phyloP scores from a whole-genome alignment of 1,139 yeast genomes.

The Saccharomyces hybrid region DNA sequence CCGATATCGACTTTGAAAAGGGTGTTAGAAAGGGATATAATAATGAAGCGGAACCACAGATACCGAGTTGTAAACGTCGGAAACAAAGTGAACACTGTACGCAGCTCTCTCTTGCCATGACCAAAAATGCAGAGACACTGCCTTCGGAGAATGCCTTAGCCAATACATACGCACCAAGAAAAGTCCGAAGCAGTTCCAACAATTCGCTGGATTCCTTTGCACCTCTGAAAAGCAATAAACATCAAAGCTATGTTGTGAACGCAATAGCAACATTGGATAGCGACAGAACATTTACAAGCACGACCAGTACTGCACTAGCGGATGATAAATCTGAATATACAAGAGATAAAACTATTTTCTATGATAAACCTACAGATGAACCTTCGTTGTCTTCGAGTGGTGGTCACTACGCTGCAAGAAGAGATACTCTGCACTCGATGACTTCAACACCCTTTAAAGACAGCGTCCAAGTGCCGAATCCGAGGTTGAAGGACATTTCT shows the following conservation, averaged over 20 bases:
- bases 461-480: too few relatives aligned
- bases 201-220: neutral
- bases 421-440: too few relatives aligned
- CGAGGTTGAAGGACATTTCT: too few relatives aligned
- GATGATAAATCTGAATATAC: neutral
- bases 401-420: too few relatives aligned
- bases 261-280: neutral
- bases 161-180: neutral
- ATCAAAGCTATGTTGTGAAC: neutral
- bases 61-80: neutral
- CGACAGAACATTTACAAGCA: neutral
- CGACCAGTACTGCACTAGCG: neutral
- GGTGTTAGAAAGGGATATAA: neutral
- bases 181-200: neutral
- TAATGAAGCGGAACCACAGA: neutral
- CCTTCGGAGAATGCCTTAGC: neutral
- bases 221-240: neutral
- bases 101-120: neutral
- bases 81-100: neutral
- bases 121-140: neutral
- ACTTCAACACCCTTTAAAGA: too few relatives aligned
- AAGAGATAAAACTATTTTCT: neutral
- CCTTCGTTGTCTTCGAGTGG: too few relatives aligned
- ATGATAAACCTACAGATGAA: neutral
- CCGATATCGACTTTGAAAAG: neutral